Conservation (phyloP, 805 yeast genomes). For the Suhomyces faveliae region DNA sequence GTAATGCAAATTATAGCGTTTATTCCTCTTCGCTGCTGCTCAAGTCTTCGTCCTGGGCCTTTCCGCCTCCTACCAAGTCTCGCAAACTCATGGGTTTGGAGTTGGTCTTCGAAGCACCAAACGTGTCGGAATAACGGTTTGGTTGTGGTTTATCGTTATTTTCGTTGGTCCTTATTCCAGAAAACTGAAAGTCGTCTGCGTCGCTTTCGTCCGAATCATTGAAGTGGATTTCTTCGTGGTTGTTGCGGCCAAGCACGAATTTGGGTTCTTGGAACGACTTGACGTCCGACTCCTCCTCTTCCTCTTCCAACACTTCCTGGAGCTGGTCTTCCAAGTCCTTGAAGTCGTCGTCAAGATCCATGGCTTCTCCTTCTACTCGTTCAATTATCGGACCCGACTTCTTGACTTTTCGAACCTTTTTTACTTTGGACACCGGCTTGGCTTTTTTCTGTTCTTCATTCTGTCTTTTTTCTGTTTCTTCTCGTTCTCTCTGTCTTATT, state of each 20-base stretch:
- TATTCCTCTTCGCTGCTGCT: slow-evolving; percentile 37
- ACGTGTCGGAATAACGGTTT: slow-evolving; percentile 3
- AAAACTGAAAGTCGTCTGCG: slow-evolving; percentile 20
- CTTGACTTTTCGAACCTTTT: slow-evolving; percentile 1
- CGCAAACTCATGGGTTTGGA: slow-evolving; percentile 40
- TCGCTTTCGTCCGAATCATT: slow-evolving; percentile 29
- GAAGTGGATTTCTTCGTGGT: slow-evolving; percentile 6
- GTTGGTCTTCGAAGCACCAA: slow-evolving; percentile 2
- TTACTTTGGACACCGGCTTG: slow-evolving; percentile 4
- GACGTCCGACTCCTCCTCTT: slow-evolving; percentile 6
- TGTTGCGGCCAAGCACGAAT: slow-evolving; percentile 5
- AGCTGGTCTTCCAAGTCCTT: slow-evolving; percentile 43
- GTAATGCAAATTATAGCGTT: too few species aligned
- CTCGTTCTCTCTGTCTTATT: neutral
- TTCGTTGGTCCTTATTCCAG: slow-evolving; percentile 27
- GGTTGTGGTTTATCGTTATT: slow-evolving; percentile 6
- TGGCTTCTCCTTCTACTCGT: slow-evolving; percentile 7
- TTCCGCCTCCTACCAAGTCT: slow-evolving; percentile 32
- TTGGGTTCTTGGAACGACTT: slow-evolving; percentile 8
- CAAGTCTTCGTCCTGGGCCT: slow-evolving; percentile 23
- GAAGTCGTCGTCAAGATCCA: slow-evolving; percentile 40
- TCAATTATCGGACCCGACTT: slow-evolving; percentile 3
- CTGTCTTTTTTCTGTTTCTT: neutral
- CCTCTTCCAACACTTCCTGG: slow-evolving; percentile 38
- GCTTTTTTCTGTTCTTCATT: neutral